phyloP scores from a whole-genome alignment of 2,329 filamentous ascomycete species.

The Ceratocystis papillata region DNA sequence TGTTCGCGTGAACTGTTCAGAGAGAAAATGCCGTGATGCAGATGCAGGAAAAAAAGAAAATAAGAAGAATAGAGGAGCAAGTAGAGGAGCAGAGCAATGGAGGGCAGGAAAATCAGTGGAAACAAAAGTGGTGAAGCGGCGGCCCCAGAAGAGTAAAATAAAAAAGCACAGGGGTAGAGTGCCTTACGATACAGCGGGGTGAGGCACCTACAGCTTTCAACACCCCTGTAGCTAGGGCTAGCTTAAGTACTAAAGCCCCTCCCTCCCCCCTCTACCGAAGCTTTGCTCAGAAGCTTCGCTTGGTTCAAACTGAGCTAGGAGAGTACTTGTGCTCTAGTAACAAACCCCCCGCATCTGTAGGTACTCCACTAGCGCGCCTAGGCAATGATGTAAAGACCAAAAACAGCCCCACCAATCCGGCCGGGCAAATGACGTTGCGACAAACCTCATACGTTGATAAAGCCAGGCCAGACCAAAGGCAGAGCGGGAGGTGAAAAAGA shows the following conservation, averaged over 20 bases:
- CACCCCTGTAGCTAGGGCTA: neutral
- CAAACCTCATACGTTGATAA: neutral
- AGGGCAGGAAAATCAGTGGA: neutral
- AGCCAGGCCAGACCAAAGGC: neutral
- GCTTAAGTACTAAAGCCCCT: neutral
- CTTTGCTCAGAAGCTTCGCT: neutral
- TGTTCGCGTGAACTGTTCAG: too few relatives aligned
- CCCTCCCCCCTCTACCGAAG: neutral
- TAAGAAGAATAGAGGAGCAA: neutral
- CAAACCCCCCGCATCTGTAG: neutral
- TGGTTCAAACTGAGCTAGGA: neutral
- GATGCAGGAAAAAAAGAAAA: neutral
- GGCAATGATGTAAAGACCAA: neutral
- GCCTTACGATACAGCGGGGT: neutral
- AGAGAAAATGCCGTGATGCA: too few relatives aligned
- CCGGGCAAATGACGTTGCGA: constrained; percentile 2
- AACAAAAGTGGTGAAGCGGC: neutral
- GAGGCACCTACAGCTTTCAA: neutral
- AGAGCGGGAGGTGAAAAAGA: neutral
- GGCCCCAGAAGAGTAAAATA: neutral
- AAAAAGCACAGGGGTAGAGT: neutral
- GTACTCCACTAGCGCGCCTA: neutral
- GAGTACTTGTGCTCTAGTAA: neutral
- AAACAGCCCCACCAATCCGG: neutral
- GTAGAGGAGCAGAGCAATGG: neutral